Percentiles rank a stretch among this genome's conserved stretches.
These are phyloP conservation scores for Alnus glutinosa DNA, from an alignment of 306 rosid species.

Conservation along the genomic window DNA sequence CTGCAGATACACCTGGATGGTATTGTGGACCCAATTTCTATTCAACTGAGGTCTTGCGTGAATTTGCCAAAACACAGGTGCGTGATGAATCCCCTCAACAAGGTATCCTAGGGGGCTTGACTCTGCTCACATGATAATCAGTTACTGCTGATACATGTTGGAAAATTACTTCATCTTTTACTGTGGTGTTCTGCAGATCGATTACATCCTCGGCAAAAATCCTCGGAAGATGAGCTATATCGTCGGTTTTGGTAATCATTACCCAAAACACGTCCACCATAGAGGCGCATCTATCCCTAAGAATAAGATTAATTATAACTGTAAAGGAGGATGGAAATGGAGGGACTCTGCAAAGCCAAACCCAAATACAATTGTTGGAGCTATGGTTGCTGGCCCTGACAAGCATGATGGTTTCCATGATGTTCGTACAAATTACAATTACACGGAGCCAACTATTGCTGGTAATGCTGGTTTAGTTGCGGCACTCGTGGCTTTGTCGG, in stretches of 20 bases:
- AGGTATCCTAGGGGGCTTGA: slow-evolving; percentile 1
- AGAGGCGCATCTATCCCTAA: slow-evolving; percentile 95
- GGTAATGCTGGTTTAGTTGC: slow-evolving; percentile 96
- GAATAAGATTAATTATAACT: slow-evolving; percentile 81
- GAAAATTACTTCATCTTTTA: background rate
- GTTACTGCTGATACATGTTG: background rate
- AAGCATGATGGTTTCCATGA: slow-evolving; percentile 87
- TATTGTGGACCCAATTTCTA: slow-evolving; percentile 96
- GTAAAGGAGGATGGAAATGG: slow-evolving; percentile 99
- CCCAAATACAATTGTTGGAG: slow-evolving; percentile 83
- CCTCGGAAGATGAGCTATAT: slow-evolving; percentile 89
- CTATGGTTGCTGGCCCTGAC: slow-evolving; percentile 99
- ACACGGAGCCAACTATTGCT: slow-evolving; percentile 94
- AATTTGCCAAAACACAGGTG: slow-evolving; percentile 87
- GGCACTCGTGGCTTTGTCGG: slow-evolving; percentile 88
- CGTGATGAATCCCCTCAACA: slow-evolving; percentile 14
- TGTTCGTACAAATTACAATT: slow-evolving; percentile 82
- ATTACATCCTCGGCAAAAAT: slow-evolving; percentile 90
- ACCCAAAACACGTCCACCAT: slow-evolving; percentile 92
- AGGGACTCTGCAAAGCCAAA: slow-evolving; percentile 78
- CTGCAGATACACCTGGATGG: slow-evolving; percentile 99
- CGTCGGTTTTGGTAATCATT: slow-evolving; percentile 80
- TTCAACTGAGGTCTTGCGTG: slow-evolving; percentile 77
- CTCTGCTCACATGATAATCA: slow-evolving; percentile 6
- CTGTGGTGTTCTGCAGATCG: slow-evolving; percentile 56